Conservation (phyloP, 345 rosid genomes). For the Psidium guajava region DNA sequence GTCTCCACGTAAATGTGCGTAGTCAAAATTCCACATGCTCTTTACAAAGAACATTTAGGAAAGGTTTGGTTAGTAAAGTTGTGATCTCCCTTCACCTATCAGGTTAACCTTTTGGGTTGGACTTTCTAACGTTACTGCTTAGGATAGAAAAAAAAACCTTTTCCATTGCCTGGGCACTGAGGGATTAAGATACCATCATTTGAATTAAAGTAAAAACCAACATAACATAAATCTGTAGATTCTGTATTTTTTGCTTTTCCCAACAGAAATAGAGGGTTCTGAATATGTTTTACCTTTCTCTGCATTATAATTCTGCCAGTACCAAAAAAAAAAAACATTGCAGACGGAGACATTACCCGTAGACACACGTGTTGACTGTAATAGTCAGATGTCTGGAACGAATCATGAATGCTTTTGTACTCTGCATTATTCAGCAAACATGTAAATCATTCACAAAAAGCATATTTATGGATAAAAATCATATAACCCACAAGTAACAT, state of each 20-base stretch:
- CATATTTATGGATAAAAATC: not conserved
- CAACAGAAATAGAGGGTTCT: not conserved
- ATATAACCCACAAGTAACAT: not conserved
- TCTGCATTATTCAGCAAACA: constrained; percentile 29
- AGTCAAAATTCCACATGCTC: no score
- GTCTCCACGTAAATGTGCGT: no score
- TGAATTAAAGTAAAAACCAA: not conserved
- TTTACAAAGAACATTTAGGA: no score
- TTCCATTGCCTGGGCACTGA: no score
- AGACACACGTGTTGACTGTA: constrained; percentile 59
- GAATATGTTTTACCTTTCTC: not conserved
- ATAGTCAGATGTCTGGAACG: constrained; percentile 68
- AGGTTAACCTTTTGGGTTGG: no score
- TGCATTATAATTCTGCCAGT: not conserved
- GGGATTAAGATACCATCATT: not conserved
- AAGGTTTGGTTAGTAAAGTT: no score
- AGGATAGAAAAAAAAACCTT: no score
- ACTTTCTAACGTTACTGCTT: no score
- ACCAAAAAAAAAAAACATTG: not conserved
- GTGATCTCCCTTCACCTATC: no score
- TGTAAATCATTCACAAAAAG: not conserved
- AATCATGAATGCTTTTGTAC: constrained; percentile 69
- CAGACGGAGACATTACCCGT: constrained; percentile 35
- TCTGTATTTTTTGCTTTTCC: not conserved
- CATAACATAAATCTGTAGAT: not conserved